Conservation (phyloP, 148 eudicot species). For the Camellia granthamiana region DNA sequence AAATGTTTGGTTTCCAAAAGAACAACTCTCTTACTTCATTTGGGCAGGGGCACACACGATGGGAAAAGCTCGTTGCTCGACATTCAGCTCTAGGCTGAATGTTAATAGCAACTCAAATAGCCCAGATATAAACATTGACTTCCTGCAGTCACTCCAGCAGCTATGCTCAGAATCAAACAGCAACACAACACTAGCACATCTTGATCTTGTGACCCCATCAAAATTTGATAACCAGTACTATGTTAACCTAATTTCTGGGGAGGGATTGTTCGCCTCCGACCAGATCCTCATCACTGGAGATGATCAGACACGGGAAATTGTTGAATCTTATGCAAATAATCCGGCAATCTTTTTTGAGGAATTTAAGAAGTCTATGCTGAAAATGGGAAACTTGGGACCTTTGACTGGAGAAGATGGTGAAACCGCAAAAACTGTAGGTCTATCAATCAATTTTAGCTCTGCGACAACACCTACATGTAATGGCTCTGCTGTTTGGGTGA, state of each 20-base stretch:
- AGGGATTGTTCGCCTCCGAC: constrained; percentile 70
- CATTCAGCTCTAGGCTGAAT: constrained; percentile 59
- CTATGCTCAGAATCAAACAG: constrained; percentile 40
- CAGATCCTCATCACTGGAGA: constrained; percentile 51
- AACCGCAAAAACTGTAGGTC: constrained; percentile 55
- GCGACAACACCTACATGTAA: no score
- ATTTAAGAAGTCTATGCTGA: constrained; percentile 61
- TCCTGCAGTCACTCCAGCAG: constrained; percentile 54
- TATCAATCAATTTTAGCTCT: constrained; percentile 25
- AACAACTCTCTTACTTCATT: background rate
- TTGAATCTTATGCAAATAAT: constrained; percentile 42
- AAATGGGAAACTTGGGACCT: constrained; percentile 61
- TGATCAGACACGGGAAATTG: constrained; percentile 35
- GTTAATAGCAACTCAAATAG: constrained; percentile 29
- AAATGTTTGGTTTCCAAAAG: background rate
- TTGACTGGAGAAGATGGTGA: constrained; percentile 42
- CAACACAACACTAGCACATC: constrained; percentile 48
- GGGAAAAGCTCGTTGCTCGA: constrained; percentile 81
- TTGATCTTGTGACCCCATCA: constrained; percentile 61
- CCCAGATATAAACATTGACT: constrained; percentile 32
- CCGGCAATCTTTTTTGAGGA: constrained; percentile 49
- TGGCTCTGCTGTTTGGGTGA: no score
- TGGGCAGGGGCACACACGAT: constrained; percentile 76
- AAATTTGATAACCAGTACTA: constrained; percentile 79
- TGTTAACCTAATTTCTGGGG: constrained; percentile 64